A percentile compares a stretch with the other conserved stretches of the same genome.
Conservation (phyloP, 1,139 yeast species). For the Nakaseomyces uthaithaninus region DNA sequence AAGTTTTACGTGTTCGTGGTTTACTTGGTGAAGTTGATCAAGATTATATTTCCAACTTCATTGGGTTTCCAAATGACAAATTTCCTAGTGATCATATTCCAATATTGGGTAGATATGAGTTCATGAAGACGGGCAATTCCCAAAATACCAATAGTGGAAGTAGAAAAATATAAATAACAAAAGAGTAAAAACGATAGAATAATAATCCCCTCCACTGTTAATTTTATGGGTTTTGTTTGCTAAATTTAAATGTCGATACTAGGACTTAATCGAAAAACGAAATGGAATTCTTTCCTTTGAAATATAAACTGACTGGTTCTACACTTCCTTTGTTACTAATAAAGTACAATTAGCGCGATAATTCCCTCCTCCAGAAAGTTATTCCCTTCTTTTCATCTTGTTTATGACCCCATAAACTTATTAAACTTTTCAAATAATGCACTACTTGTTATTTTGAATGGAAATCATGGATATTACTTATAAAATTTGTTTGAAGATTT, state of each 20-base stretch:
- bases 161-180: conserved; percentile 20
- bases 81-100: conserved; percentile 95
- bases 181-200: not conserved
- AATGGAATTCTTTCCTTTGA: too few relatives aligned
- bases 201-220: not conserved
- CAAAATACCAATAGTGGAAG: conserved; percentile 27
- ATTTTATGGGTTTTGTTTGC: too few relatives aligned
- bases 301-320: too few relatives aligned
- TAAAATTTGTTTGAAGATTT: too few relatives aligned
- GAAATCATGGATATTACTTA: too few relatives aligned
- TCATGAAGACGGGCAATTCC: conserved; percentile 42
- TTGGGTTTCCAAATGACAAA: conserved; percentile 91
- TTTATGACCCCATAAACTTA: too few relatives aligned
- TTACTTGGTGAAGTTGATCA: conserved; percentile 77
- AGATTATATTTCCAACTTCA: conserved; percentile 63
- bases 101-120: conserved; percentile 64
- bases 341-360: not conserved
- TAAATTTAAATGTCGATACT: too few relatives aligned
- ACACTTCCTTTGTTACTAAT: too few relatives aligned
- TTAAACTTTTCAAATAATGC: too few relatives aligned
- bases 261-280: too few relatives aligned
- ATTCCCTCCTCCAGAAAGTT: not conserved
- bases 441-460: too few relatives aligned
- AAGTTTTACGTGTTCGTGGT: conserved; percentile 72
- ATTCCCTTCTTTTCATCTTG: too few relatives aligned